Percentiles rank a stretch among this genome's conserved stretches.
These are phyloP conservation scores for Zymoseptoria pseudotritici DNA, from an alignment of 2,329 filamentous ascomycete species.

Conservation along the genomic window DNA sequence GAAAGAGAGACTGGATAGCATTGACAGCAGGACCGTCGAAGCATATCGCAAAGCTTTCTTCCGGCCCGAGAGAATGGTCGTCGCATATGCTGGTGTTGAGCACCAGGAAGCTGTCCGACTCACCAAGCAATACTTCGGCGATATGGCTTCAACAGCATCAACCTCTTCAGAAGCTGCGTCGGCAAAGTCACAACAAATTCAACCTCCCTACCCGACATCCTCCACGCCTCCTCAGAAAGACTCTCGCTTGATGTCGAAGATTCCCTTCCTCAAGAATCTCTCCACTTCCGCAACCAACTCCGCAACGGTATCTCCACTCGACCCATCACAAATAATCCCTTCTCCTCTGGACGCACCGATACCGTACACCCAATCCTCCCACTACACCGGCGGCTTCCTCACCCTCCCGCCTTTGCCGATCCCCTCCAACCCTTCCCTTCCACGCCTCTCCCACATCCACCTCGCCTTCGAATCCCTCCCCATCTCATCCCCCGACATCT, in stretches of 20 bases:
- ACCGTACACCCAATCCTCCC: constrained; percentile 59
- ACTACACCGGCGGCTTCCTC: constrained; percentile 91
- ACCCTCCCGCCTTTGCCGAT: constrained; percentile 74
- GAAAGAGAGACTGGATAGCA: constrained; percentile 67
- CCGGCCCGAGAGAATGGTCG: constrained; percentile 80
- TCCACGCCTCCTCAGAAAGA: constrained; percentile 42
- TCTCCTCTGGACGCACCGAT: constrained; percentile 40
- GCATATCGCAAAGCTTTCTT: constrained; percentile 80
- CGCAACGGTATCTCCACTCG: constrained; percentile 50
- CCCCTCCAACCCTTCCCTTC: constrained; percentile 67
- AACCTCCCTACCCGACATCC: constrained; percentile 26
- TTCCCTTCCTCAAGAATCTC: constrained; percentile 85
- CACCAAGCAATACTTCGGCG: constrained; percentile 80
- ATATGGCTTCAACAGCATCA: constrained; percentile 53
- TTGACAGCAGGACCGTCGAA: constrained; percentile 65
- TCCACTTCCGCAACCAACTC: constrained; percentile 63
- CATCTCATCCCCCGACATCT: constrained; percentile 86
- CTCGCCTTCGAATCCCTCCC: constrained; percentile 92
- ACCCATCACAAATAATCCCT: constrained; percentile 38
- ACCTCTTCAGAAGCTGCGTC: constrained; percentile 21
- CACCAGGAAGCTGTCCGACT: constrained; percentile 73
- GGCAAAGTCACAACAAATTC: constrained; percentile 21
- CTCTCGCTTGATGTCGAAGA: constrained; percentile 67
- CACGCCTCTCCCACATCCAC: constrained; percentile 84
- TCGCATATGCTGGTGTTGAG: constrained; percentile 87